Conservation (phyloP, 208 protist species). For the Strigomonas culicis region DNA sequence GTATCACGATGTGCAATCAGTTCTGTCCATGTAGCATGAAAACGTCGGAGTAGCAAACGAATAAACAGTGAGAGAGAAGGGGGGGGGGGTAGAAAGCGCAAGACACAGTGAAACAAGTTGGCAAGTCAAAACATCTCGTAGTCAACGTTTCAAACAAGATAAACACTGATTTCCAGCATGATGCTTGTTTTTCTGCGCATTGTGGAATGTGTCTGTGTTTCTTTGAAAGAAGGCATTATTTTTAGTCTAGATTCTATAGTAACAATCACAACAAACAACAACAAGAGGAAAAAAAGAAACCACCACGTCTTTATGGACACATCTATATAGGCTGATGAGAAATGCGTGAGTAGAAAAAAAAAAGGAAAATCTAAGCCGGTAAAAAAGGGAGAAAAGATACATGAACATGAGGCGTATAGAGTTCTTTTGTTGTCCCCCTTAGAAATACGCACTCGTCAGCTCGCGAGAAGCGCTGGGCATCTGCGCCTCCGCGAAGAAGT, state of each 20-base stretch:
- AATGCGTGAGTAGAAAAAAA: constrained; percentile 7
- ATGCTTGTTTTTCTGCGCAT: no score
- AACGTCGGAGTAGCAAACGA: neutral
- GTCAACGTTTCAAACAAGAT: no score
- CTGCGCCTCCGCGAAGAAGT: neutral
- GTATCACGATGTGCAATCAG: neutral
- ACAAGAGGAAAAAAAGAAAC: constrained; percentile 16
- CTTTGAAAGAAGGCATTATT: neutral
- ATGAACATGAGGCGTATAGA: neutral
- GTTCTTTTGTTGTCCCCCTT: neutral
- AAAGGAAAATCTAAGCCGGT: neutral
- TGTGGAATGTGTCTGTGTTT: no score
- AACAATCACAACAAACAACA: neutral
- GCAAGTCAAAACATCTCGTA: no score
- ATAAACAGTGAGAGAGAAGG: neutral
- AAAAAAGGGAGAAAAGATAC: neutral
- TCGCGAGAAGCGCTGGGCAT: neutral
- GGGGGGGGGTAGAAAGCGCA: neutral
- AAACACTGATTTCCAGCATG: no score
- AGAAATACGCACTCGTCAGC: constrained; percentile 48
- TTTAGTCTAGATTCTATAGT: neutral
- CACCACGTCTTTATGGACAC: neutral
- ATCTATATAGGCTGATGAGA: neutral
- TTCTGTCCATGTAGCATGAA: neutral
- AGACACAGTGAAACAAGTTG: neutral